Conservation (phyloP, 2,329 filamentous ascomycete genomes). For the Claviceps quebecensis region DNA sequence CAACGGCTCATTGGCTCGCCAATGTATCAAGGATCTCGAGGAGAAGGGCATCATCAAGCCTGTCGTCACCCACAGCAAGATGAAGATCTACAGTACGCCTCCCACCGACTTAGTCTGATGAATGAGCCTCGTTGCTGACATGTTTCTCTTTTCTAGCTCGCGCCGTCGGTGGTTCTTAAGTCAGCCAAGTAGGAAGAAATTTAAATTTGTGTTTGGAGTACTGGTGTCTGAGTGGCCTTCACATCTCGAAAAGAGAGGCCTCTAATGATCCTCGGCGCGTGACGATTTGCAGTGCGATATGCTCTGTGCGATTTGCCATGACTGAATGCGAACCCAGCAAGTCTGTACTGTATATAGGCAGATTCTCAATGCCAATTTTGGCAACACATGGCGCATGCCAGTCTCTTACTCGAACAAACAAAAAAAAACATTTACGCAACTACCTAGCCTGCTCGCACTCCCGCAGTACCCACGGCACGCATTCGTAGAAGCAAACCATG, state of each 20-base stretch:
- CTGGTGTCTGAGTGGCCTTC: conserved; percentile 24
- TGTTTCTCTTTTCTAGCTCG: conserved; percentile 33
- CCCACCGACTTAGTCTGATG: not conserved
- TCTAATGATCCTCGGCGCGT: conserved; percentile 8
- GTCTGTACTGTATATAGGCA: no score
- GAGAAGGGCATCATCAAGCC: conserved; percentile 98
- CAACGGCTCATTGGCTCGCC: conserved; percentile 91
- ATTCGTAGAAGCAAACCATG: no score
- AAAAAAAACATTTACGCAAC: no score
- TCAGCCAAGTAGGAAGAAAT: conserved; percentile 18
- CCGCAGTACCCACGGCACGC: no score
- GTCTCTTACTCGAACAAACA: no score
- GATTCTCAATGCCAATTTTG: no score
- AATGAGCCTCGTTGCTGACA: not conserved
- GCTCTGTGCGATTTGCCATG: conserved; percentile 14
- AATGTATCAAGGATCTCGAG: conserved; percentile 84
- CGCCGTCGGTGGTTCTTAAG: conserved; percentile 40
- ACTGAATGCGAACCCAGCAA: no score
- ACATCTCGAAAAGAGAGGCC: conserved; percentile 21
- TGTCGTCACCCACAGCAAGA: conserved; percentile 88
- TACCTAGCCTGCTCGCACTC: no score
- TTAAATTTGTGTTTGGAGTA: conserved; percentile 22
- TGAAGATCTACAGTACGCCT: conserved; percentile 85
- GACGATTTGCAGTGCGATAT: conserved; percentile 9
- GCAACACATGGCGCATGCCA: no score